Conservation (phyloP, 768 basidiomycete species). For the Rossbeevera mucosa region DNA sequence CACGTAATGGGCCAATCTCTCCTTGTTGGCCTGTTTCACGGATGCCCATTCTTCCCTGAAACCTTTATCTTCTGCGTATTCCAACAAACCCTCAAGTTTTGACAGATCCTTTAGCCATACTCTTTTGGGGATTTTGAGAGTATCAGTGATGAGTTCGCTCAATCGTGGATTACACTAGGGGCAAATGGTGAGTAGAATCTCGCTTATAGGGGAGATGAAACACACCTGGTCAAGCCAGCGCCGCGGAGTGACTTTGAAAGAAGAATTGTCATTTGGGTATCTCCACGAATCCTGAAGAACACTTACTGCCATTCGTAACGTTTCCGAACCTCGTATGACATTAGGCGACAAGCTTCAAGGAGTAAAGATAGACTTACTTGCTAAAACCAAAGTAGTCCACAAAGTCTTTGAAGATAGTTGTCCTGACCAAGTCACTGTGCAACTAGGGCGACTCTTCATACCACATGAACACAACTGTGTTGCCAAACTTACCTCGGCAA, state of each 20-base stretch:
- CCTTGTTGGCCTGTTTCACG: conserved; percentile 89
- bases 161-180: conserved; percentile 85
- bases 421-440: conserved; percentile 83
- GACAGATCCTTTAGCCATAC: conserved; percentile 84
- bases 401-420: conserved; percentile 85
- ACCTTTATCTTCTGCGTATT: conserved; percentile 61
- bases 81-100: conserved; percentile 73
- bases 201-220: background rate
- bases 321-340: conserved; percentile 58
- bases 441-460: conserved; percentile 39
- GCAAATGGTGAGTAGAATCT: background rate
- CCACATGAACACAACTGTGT: background rate
- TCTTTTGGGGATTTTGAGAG: conserved; percentile 67
- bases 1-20: conserved; percentile 75
- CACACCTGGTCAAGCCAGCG: conserved; percentile 81
- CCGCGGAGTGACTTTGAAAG: conserved; percentile 71
- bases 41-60: conserved; percentile 81
- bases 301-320: conserved; percentile 88
- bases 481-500: conserved; percentile 63
- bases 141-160: conserved; percentile 77
- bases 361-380: conserved; percentile 44
- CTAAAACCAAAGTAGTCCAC: conserved; percentile 87
- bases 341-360: conserved; percentile 10
- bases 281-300: background rate
- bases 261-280: background rate